A percentile compares a stretch with the other conserved stretches of the same genome.
These are phyloP conservation scores for Obba rivulosa DNA, from an alignment of 768 basidiomycete genomes.

Conservation along the genomic window DNA sequence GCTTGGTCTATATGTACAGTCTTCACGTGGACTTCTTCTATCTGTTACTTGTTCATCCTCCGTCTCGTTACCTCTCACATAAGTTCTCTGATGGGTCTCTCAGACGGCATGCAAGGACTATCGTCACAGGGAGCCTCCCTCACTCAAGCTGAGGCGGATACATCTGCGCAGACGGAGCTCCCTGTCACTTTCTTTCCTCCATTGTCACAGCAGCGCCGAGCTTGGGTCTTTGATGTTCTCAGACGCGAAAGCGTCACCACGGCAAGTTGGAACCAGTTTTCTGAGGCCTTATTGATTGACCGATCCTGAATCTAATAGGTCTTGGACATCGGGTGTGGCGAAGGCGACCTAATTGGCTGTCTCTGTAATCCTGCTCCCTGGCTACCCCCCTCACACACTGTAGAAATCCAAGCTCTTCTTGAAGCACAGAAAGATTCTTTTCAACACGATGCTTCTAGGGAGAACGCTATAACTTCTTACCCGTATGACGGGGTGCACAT, in stretches of 20 bases:
- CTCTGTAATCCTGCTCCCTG: slow-evolving; percentile 75
- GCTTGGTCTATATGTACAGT: no score
- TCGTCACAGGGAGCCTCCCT: no score
- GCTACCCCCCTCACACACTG: slow-evolving; percentile 35
- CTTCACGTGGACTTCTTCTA: no score
- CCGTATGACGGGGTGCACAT: slow-evolving; percentile 5
- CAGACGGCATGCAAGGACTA: no score
- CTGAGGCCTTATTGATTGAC: not conserved
- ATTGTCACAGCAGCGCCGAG: slow-evolving; percentile 22
- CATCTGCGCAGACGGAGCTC: slow-evolving; percentile 8
- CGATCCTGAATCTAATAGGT: slow-evolving; percentile 38
- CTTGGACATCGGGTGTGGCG: slow-evolving; percentile 81
- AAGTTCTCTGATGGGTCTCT: no score
- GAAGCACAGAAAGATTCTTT: slow-evolving; percentile 4
- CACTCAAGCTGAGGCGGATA: no score
- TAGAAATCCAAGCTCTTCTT: not conserved
- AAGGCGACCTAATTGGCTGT: slow-evolving; percentile 65
- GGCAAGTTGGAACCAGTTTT: slow-evolving; percentile 5
- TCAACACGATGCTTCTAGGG: no score
- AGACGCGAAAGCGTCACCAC: slow-evolving; percentile 17
- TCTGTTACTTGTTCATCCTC: no score
- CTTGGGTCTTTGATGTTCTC: slow-evolving; percentile 25
- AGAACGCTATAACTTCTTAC: no score
- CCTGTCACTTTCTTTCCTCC: slow-evolving; percentile 22
- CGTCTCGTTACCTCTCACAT: no score